Evolutionary conservation across 164 flowering plant species (phyloP).

Genomic region (Nelumbo lutea): DNA sequence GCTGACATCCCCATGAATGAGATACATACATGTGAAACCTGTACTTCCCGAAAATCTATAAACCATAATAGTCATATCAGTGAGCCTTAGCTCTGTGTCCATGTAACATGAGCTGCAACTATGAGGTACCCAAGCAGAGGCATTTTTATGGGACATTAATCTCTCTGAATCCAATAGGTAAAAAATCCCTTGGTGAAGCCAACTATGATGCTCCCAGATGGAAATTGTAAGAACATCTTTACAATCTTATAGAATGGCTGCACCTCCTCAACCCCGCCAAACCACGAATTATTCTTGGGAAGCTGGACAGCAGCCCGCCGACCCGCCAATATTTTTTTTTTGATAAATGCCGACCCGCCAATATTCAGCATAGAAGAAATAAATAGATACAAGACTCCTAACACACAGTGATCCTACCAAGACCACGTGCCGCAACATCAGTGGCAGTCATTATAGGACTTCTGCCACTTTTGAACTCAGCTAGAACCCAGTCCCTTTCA

Average conservation of each 20-base stretch:
- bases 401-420: slow-evolving; percentile 88
- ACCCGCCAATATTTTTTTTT: slow-evolving; percentile 41
- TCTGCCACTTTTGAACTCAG: slow-evolving; percentile 96
- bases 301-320: slow-evolving; percentile 93
- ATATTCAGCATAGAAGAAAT: slow-evolving; percentile 30
- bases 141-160: slow-evolving; percentile 7
- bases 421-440: slow-evolving; percentile 99
- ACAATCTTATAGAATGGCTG: slow-evolving; percentile 5
- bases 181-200: slow-evolving; percentile 7
- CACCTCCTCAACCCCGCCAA: slow-evolving; percentile 36
- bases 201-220: slow-evolving; percentile 16
- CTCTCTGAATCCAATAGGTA: slow-evolving; percentile 20
- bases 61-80: slow-evolving; percentile 7
- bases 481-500: slow-evolving; percentile 94
- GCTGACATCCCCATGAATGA: neutral
- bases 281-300: slow-evolving; percentile 53
- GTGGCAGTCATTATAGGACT: slow-evolving; percentile 98
- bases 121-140: slow-evolving; percentile 14
- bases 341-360: slow-evolving; percentile 47
- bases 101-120: slow-evolving; percentile 36
- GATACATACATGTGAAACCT: neutral
- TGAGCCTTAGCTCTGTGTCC: slow-evolving; percentile 28
- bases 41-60: slow-evolving; percentile 3
- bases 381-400: slow-evolving; percentile 37
- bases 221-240: slow-evolving; percentile 5